Percentiles rank a stretch among this genome's conserved stretches.
Conservation (phyloP, 805 yeast species). For the Kazachstania viticola region DNA sequence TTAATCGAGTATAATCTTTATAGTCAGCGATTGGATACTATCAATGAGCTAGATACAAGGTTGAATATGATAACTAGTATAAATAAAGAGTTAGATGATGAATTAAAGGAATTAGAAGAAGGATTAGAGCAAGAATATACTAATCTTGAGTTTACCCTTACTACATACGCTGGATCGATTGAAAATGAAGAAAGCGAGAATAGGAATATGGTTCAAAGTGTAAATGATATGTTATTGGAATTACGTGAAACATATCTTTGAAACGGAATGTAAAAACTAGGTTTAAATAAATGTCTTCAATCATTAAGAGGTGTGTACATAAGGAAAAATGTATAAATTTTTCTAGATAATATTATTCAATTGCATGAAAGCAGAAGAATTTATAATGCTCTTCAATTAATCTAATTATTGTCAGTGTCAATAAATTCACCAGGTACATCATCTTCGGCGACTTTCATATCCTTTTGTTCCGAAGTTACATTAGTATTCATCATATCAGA, state of each 20-base stretch:
- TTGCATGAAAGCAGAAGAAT: too few relatives aligned
- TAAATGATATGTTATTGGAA: constrained; percentile 20
- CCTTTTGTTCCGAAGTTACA: too few relatives aligned
- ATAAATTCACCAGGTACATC: too few relatives aligned
- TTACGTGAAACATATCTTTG: constrained; percentile 9
- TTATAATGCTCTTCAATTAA: too few relatives aligned
- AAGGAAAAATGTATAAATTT: too few relatives aligned
- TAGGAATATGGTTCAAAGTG: constrained; percentile 16
- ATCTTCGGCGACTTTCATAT: too few relatives aligned
- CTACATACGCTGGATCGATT: constrained; percentile 10
- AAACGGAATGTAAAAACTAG: too few relatives aligned
- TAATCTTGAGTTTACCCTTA: constrained; percentile 8
- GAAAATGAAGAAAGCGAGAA: constrained; percentile 17
- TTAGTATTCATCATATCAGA: too few relatives aligned
- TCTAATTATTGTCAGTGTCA: too few relatives aligned
- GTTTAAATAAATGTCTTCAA: too few relatives aligned
- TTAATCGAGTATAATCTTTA: constrained; percentile 19
- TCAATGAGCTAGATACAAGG: constrained; percentile 15
- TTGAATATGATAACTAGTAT: constrained; percentile 11
- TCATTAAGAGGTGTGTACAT: too few relatives aligned
- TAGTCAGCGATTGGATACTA: constrained; percentile 12
- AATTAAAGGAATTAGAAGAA: constrained; percentile 13
- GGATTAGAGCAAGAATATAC: constrained; percentile 14
- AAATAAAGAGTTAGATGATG: constrained; percentile 14
- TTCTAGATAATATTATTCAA: too few relatives aligned